Conservation (phyloP, 371 early-diverging fungal genomes). For the Mucor saturninus region DNA sequence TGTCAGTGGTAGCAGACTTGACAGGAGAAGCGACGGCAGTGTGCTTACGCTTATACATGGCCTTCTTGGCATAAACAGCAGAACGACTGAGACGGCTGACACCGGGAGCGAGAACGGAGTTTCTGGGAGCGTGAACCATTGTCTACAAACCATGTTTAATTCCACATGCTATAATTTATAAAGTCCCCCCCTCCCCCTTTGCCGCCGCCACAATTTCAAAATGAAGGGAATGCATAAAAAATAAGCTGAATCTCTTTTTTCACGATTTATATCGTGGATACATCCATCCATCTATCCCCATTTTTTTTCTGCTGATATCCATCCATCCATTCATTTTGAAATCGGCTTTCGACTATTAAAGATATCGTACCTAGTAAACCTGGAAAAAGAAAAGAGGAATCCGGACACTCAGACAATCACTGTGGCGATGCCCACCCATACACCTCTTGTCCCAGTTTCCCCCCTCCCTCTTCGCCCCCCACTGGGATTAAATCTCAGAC, state of each 20-base stretch:
- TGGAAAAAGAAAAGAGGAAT: constrained; percentile 1
- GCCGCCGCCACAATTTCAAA: too few species aligned
- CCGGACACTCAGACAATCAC: background rate
- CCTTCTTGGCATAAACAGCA: constrained; percentile 79
- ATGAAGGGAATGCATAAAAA: background rate
- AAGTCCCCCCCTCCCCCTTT: too few species aligned
- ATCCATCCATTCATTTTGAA: background rate
- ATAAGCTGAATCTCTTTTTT: background rate
- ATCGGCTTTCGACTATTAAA: background rate
- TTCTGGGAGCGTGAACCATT: constrained; percentile 62
- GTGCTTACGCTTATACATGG: constrained; percentile 81
- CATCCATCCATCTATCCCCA: background rate
- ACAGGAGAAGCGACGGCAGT: constrained; percentile 55
- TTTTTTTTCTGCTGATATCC: background rate
- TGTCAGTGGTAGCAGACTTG: constrained; percentile 61
- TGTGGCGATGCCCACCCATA: background rate
- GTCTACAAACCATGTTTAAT: constrained; percentile 5
- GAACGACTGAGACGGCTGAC: constrained; percentile 79
- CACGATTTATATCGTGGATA: too few species aligned
- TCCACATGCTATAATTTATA: too few species aligned
- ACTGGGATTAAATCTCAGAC: too few species aligned
- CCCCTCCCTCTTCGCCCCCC: too few species aligned
- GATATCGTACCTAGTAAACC: background rate
- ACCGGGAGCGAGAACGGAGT: constrained; percentile 81
- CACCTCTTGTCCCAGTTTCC: too few species aligned